Conservation (phyloP, 352 stramenopile species). For the Globisporangium alternatum region DNA sequence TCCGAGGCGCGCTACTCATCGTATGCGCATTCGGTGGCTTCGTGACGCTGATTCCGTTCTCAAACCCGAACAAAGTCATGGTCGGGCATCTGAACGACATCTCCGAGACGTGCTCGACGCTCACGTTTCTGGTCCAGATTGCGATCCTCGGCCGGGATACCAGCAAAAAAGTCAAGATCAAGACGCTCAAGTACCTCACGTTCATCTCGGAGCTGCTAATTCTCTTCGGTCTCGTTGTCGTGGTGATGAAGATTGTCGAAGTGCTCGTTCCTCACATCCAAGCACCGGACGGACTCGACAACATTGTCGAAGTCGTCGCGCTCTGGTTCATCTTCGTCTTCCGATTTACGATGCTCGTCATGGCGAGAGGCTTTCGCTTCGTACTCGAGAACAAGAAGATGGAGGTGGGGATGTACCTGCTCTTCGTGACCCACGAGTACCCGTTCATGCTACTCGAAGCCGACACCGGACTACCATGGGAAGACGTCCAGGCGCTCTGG, state of each 20-base stretch:
- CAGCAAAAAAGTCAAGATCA: conserved; percentile 27
- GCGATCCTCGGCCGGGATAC: conserved; percentile 29
- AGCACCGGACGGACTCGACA: conserved; percentile 2
- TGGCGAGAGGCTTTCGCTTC: conserved; percentile 14
- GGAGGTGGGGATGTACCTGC: conserved; percentile 29
- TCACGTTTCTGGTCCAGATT: conserved; percentile 40
- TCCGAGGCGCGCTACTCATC: conserved; percentile 15
- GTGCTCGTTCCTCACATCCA: not conserved
- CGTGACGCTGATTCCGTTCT: conserved; percentile 22
- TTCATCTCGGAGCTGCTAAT: conserved; percentile 23
- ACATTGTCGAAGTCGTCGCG: conserved; percentile 28
- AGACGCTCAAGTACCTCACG: conserved; percentile 23
- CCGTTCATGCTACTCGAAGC: conserved; percentile 26
- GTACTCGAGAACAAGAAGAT: conserved; percentile 12
- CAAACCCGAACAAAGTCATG: conserved; percentile 16
- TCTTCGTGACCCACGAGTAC: conserved; percentile 37
- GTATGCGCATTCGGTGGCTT: conserved; percentile 23
- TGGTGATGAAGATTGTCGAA: conserved; percentile 1
- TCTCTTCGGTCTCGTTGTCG: not conserved
- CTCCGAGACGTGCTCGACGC: conserved; percentile 28
- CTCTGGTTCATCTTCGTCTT: conserved; percentile 38
- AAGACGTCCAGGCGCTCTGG: conserved; percentile 42
- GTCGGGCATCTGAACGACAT: conserved; percentile 30
- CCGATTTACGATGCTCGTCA: conserved; percentile 32
- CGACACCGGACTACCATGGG: conserved; percentile 29